Conservation (phyloP, 805 yeast genomes). For the Cyberlindnera misumaiensis region DNA sequence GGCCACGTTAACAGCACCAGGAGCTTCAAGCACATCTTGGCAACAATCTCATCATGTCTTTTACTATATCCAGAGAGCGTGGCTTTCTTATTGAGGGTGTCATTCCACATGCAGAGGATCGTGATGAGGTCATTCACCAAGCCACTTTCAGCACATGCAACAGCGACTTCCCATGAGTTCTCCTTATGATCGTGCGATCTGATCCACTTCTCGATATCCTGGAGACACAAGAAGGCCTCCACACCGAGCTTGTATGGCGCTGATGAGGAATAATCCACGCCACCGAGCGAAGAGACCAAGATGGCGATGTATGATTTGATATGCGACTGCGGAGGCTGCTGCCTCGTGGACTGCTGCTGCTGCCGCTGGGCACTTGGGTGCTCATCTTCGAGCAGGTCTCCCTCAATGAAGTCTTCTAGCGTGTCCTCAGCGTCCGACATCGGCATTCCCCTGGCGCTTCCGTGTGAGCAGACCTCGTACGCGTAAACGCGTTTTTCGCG, state of each 20-base stretch:
- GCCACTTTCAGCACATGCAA: slow-evolving; percentile 78
- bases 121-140: slow-evolving; percentile 72
- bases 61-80: slow-evolving; percentile 25
- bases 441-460: too few relatives aligned
- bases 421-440: slow-evolving; percentile 1
- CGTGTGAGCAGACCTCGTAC: too few relatives aligned
- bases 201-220: slow-evolving; percentile 86
- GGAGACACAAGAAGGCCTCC: slow-evolving; percentile 66
- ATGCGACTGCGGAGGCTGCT: slow-evolving; percentile 11
- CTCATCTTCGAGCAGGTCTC: slow-evolving; percentile 11
- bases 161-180: slow-evolving; percentile 71
- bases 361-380: neutral
- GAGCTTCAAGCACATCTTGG: slow-evolving; percentile 68
- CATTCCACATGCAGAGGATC: slow-evolving; percentile 71
- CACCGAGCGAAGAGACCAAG: slow-evolving; percentile 86
- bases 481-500: neutral
- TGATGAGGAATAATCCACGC: slow-evolving; percentile 60
- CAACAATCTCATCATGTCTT: slow-evolving; percentile 48
- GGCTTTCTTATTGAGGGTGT: slow-evolving; percentile 25
- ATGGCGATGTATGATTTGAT: slow-evolving; percentile 68
- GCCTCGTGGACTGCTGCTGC: slow-evolving; percentile 1
- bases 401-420: slow-evolving; percentile 9
- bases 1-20: slow-evolving; percentile 88
- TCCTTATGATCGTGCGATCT: slow-evolving; percentile 72
- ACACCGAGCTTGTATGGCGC: slow-evolving; percentile 75